Percentiles rank a stretch among this genome's conserved stretches.
These are phyloP conservation scores for Monosporascus cannonballus DNA, from an alignment of 2,329 filamentous ascomycete genomes.

Conservation along the genomic window DNA sequence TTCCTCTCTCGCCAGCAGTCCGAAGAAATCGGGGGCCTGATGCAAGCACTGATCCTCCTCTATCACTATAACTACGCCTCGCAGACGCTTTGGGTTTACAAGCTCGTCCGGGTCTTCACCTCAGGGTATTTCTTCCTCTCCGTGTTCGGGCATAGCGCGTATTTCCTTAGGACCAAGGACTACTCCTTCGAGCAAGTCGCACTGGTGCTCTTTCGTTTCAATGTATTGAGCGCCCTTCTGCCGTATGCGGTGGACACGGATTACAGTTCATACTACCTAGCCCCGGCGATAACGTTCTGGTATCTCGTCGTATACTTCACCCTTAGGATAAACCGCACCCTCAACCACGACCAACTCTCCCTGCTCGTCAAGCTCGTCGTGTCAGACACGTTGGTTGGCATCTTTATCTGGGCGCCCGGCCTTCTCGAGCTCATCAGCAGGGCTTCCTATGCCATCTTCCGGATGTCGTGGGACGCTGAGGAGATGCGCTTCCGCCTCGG, in stretches of 20 bases:
- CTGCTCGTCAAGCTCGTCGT: constrained; percentile 42
- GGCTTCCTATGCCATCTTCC: constrained; percentile 34
- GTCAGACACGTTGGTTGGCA: constrained; percentile 33
- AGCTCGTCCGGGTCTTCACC: constrained; percentile 47
- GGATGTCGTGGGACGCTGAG: constrained; percentile 40
- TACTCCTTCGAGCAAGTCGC: constrained; percentile 49
- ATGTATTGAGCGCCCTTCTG: constrained; percentile 47
- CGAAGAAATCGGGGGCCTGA: constrained; percentile 62
- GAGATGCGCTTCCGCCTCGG: constrained; percentile 45
- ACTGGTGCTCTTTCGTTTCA: constrained; percentile 49
- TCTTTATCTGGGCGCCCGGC: constrained; percentile 27
- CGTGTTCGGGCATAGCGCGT: constrained; percentile 54
- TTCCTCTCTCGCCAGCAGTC: constrained; percentile 51
- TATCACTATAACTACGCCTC: constrained; percentile 54
- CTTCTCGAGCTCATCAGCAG: constrained; percentile 35
- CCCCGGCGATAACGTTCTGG: constrained; percentile 55
- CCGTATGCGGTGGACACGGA: constrained; percentile 50
- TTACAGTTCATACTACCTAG: constrained; percentile 54
- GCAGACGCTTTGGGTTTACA: constrained; percentile 44
- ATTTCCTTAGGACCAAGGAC: constrained; percentile 50
- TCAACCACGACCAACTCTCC: constrained; percentile 36
- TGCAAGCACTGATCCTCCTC: constrained; percentile 49
- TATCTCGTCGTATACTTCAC: constrained; percentile 52
- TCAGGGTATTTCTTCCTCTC: constrained; percentile 58
- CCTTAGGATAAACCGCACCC: constrained; percentile 33